Conservation (phyloP, 352 stramenopile species). For the Phytophthora sojae region DNA sequence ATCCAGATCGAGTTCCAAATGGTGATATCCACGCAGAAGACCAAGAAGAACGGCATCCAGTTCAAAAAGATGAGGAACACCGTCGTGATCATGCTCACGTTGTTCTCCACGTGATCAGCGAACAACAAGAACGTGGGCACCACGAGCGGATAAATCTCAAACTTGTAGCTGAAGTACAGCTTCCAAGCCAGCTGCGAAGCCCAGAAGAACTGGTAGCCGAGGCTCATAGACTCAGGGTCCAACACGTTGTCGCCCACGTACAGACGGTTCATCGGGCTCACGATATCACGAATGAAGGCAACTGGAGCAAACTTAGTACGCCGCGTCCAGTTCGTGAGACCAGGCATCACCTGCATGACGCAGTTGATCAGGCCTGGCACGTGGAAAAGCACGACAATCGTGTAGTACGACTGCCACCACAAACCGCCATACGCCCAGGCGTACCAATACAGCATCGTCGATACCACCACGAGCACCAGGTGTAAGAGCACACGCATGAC, state of each 20-base stretch:
- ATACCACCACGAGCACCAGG: slow-evolving; percentile 61
- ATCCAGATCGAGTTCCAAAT: slow-evolving; percentile 99
- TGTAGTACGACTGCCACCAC: slow-evolving; percentile 79
- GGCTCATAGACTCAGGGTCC: slow-evolving; percentile 91
- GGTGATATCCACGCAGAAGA: slow-evolving; percentile 98
- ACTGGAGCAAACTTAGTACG: slow-evolving; percentile 72
- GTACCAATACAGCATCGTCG: slow-evolving; percentile 85
- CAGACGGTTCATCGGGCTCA: slow-evolving; percentile 97
- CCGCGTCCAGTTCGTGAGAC: slow-evolving; percentile 85
- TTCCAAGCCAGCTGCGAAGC: slow-evolving; percentile 95
- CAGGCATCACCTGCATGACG: slow-evolving; percentile 78
- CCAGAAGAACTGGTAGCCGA: slow-evolving; percentile 97
- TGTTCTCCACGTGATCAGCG: slow-evolving; percentile 95
- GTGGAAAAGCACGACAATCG: slow-evolving; percentile 60
- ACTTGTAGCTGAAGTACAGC: slow-evolving; percentile 98
- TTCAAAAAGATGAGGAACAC: slow-evolving; percentile 93
- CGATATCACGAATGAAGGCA: slow-evolving; percentile 73
- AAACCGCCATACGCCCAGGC: slow-evolving; percentile 66
- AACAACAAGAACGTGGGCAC: slow-evolving; percentile 96
- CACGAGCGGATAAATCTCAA: slow-evolving; percentile 97
- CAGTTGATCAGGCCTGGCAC: slow-evolving; percentile 78
- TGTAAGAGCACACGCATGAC: slow-evolving; percentile 87
- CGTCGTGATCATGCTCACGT: slow-evolving; percentile 86
- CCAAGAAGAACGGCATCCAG: slow-evolving; percentile 98
- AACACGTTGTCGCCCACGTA: slow-evolving; percentile 97